phyloP scores from a whole-genome alignment of 2,329 filamentous ascomycete species.

The Harringtonia aguacate region DNA sequence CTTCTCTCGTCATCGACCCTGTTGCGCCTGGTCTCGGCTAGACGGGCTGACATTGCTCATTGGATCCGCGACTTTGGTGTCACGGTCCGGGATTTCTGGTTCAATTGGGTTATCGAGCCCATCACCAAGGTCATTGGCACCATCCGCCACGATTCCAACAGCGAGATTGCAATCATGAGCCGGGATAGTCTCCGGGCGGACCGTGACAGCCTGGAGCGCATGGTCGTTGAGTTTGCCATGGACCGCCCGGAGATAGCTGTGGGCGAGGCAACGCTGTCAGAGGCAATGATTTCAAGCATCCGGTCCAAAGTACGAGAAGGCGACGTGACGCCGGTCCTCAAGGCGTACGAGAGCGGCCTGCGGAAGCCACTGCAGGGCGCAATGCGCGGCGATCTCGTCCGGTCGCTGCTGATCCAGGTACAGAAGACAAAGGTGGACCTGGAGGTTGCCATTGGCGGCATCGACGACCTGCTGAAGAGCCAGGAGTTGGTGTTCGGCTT shows the following conservation, averaged over 20 bases:
- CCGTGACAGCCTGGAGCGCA: conserved; percentile 82
- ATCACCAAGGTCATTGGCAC: conserved; percentile 75
- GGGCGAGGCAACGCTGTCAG: conserved; percentile 41
- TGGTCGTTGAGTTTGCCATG: conserved; percentile 92
- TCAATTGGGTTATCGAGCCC: conserved; percentile 91
- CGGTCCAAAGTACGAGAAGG: conserved; percentile 76
- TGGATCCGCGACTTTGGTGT: conserved; percentile 73
- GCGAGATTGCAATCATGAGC: conserved; percentile 95
- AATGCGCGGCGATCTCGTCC: conserved; percentile 74
- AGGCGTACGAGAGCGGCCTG: conserved; percentile 83
- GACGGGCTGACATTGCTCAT: conserved; percentile 62
- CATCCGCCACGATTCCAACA: conserved; percentile 84
- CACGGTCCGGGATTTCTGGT: conserved; percentile 82
- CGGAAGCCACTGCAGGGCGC: conserved; percentile 73
- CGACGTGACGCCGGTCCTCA: conserved; percentile 83
- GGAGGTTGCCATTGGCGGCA: conserved; percentile 90
- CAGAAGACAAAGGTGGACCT: conserved; percentile 99
- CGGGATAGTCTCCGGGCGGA: conserved; percentile 84
- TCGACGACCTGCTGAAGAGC: conserved; percentile 87
- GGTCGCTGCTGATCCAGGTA: conserved; percentile 87
- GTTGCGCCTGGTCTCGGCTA: conserved; percentile 65
- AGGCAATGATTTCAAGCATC: conserved; percentile 63
- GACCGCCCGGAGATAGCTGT: conserved; percentile 61
- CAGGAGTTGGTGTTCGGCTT: conserved; percentile 98
- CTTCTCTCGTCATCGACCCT: conserved; percentile 79